These are phyloP conservation scores for Boletus barrowsii DNA, from an alignment of 768 basidiomycete genomes.

Conservation along the genomic window DNA sequence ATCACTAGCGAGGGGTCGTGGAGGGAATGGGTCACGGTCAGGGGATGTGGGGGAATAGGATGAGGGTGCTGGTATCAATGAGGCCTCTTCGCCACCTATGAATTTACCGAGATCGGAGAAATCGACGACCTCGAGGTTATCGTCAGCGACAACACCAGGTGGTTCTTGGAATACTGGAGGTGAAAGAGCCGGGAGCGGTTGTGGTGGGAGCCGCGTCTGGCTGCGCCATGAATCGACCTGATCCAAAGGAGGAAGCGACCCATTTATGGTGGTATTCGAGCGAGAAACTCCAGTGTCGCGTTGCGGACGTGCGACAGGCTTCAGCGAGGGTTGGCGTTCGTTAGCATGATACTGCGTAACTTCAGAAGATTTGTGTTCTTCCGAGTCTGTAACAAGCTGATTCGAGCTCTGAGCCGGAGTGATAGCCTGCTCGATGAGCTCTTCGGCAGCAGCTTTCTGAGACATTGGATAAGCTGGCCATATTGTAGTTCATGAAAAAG, in stretches of 20 bases:
- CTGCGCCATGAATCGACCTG: conserved; percentile 68
- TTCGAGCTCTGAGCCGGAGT: conserved; percentile 20
- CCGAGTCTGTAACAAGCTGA: conserved; percentile 4
- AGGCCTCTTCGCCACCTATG: conserved; percentile 40
- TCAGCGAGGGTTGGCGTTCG: conserved; percentile 36
- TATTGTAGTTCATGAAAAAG: conserved; percentile 5
- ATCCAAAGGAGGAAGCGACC: conserved; percentile 27
- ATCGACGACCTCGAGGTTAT: conserved; percentile 76
- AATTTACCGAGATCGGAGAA: conserved; percentile 76
- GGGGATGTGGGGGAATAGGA: conserved; percentile 17
- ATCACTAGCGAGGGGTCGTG: conserved; percentile 62
- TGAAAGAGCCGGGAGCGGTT: conserved; percentile 32
- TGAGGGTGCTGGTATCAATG: conserved; percentile 12
- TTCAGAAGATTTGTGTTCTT: conserved; percentile 4
- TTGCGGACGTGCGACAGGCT: conserved; percentile 25
- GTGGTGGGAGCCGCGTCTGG: conserved; percentile 34
- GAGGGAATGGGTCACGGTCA: conserved; percentile 28
- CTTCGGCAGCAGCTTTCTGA: conserved; percentile 38
- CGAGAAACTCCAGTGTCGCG: conserved; percentile 9
- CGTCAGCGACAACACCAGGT: conserved; percentile 46
- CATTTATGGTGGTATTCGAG: conserved; percentile 13
- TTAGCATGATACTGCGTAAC: conserved; percentile 12
- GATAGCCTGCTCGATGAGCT: conserved; percentile 48
- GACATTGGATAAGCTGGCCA: conserved; percentile 4
- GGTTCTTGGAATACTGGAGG: conserved; percentile 33